Percentiles rank a stretch among this genome's conserved stretches.
These are phyloP conservation scores for Dactylonectria estremocensis DNA, from an alignment of 2,329 filamentous ascomycete species.

Conservation along the genomic window DNA sequence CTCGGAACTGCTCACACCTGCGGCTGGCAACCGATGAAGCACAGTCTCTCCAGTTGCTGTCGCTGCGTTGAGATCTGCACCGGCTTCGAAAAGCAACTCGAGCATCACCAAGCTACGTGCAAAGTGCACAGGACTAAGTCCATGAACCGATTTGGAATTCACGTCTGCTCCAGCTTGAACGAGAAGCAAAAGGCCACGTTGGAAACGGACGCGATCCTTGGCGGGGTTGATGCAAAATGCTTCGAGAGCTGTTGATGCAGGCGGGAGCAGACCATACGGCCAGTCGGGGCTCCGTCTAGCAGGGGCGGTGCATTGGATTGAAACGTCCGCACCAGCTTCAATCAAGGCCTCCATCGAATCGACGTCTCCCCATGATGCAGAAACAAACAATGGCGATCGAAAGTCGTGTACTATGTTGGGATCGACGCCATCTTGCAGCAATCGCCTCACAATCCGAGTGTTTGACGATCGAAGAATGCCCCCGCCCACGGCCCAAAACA, in stretches of 20 bases:
- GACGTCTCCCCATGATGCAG: neutral
- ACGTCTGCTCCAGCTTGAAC: conserved; percentile 18
- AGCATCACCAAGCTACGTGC: neutral
- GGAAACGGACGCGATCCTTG: neutral
- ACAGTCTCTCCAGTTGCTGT: neutral
- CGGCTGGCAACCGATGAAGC: conserved; percentile 1
- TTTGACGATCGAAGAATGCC: neutral
- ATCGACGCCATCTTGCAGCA: conserved; percentile 19
- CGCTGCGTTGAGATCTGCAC: conserved; percentile 12
- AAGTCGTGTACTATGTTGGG: neutral
- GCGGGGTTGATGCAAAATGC: neutral
- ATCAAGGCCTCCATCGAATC: conserved; percentile 12
- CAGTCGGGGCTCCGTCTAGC: neutral
- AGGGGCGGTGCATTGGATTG: neutral
- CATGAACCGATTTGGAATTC: neutral
- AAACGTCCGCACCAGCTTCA: conserved; percentile 5
- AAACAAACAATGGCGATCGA: neutral
- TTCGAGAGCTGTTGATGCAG: neutral
- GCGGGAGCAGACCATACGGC: neutral
- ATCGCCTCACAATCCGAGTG: conserved; percentile 4
- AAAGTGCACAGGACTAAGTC: conserved; percentile 4
- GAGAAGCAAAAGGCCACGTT: conserved; percentile 2
- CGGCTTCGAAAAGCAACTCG: conserved; percentile 14
- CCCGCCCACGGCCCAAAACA: conserved; percentile 3
- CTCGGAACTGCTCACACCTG: no score